Percentiles rank a stretch among this genome's conserved stretches.
Evolutionary conservation across 768 basidiomycete genomes (phyloP).

Genomic region (Collybia sp.): DNA sequence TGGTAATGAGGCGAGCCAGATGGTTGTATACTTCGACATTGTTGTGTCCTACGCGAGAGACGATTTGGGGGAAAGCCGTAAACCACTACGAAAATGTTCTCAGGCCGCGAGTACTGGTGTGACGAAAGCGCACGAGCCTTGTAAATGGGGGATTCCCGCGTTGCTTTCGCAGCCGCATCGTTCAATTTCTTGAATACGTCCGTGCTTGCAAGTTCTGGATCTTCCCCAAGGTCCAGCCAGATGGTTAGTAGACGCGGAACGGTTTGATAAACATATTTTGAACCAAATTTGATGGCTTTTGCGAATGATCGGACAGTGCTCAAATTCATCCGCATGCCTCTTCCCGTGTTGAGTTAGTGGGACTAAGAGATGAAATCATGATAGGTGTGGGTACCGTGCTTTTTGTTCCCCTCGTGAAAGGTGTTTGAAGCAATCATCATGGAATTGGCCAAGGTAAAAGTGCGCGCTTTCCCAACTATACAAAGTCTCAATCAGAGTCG

Average conservation of each 20-base stretch:
- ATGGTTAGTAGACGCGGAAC: slow-evolving; percentile 91
- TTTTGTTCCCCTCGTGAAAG: slow-evolving; percentile 41
- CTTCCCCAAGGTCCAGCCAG: slow-evolving; percentile 90
- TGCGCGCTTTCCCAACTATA: slow-evolving; percentile 78
- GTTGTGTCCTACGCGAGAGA: slow-evolving; percentile 83
- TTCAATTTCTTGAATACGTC: slow-evolving; percentile 55
- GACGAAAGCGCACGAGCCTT: slow-evolving; percentile 46
- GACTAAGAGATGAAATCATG: not conserved
- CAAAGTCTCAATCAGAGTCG: slow-evolving; percentile 3
- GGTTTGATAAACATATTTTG: slow-evolving; percentile 95
- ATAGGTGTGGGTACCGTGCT: slow-evolving; percentile 30
- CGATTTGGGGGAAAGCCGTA: slow-evolving; percentile 94
- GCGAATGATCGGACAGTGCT: slow-evolving; percentile 65
- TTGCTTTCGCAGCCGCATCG: slow-evolving; percentile 44
- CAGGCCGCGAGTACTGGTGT: slow-evolving; percentile 1
- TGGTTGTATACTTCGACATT: slow-evolving; percentile 56
- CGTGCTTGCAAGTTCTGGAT: slow-evolving; percentile 20
- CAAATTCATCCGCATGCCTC: slow-evolving; percentile 59
- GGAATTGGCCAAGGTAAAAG: slow-evolving; percentile 85
- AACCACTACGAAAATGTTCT: slow-evolving; percentile 63
- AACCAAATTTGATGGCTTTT: slow-evolving; percentile 72
- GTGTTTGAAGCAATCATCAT: slow-evolving; percentile 70
- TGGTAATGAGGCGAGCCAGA: slow-evolving; percentile 61
- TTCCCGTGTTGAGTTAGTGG: not conserved
- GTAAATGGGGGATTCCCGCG: slow-evolving; percentile 65